Base-by-base conservation (phyloP, 176 grass and related monocot genomes). In the Aechmea fasciata region DNA sequence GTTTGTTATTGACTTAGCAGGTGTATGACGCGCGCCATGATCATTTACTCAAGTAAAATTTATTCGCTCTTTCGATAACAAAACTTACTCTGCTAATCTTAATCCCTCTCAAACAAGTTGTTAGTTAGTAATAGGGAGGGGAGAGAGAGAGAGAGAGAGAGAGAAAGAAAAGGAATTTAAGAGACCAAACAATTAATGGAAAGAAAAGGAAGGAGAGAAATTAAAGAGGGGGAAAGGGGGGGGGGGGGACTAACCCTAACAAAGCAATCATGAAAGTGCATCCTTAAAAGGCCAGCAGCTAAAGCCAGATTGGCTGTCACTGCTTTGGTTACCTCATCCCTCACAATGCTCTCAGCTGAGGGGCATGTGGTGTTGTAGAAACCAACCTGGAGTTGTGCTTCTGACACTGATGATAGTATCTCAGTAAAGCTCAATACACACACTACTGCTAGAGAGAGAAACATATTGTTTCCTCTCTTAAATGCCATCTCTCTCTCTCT, bases 291-390 rank as follows among this genome's bases (percentile, higher is more conserved):
- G 33, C 55, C 71, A 50, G 71, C 55, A 13, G 52, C 71, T 13
- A 64, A 13, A 47, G 55, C 71, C 0, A 9, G 18, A 57, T 57
- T 57, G 54, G 12, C 3, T 3, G 15, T 57, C 25, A 71, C 73
- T 0, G 66, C 83, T 71, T 80, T 77, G 69, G 53, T 84, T 0
- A 88, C 86, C 78, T 84, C 82, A 49, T 81, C 74, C 33, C 81
- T 79, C 29, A 88, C 67, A 76, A 88, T 81, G 78, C 74, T 75
- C 75, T 88, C 86, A 53, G 82, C 86, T 66, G 86, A 82, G 10
- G 86, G 82, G 86, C 86, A 88, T 52, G 48, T 23, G 73, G 73
- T 78, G 74, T 75, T 74, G 82, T 88, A 88, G 78, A 48, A 88
- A 13, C 86, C 86, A 2, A 81, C 78, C 77, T 72, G 65, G 20